A percentile compares a stretch with the other conserved stretches of the same genome.
Conservation (phyloP, 2,329 filamentous ascomycete species). For the Xylariaceae sp. region DNA sequence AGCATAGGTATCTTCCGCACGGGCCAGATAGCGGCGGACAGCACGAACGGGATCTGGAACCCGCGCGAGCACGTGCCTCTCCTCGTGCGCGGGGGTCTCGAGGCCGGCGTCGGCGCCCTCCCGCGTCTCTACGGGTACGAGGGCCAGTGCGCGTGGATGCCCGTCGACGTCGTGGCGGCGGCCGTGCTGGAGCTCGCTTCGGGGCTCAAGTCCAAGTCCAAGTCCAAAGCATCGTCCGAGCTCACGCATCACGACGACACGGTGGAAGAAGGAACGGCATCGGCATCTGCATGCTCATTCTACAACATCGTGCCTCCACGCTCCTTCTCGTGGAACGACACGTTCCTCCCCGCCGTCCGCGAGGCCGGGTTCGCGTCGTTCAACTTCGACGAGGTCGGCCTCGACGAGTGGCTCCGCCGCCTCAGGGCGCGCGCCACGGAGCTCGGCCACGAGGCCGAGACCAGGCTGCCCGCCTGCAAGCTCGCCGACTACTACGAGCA, state of each 20-base stretch:
- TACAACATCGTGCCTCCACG: conserved; percentile 26
- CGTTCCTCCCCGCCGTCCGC: conserved; percentile 27
- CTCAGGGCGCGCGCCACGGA: conserved; percentile 23
- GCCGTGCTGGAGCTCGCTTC: conserved; percentile 21
- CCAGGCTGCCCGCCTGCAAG: conserved; percentile 22
- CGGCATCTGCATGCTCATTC: too few species aligned
- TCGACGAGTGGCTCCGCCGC: conserved; percentile 31
- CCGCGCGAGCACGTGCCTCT: conserved; percentile 26
- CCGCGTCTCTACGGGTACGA: conserved; percentile 22
- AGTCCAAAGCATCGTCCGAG: too few species aligned
- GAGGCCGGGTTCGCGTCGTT: conserved; percentile 29
- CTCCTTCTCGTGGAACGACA: conserved; percentile 32
- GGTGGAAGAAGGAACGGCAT: too few species aligned
- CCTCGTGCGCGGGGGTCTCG: conserved; percentile 20
- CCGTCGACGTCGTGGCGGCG: conserved; percentile 29
- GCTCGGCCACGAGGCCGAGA: conserved; percentile 22
- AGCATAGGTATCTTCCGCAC: conserved; percentile 32
- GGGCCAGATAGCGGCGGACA: conserved; percentile 34
- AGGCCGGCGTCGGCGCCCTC: conserved; percentile 18
- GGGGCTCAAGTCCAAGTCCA: too few species aligned
- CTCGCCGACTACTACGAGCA: conserved; percentile 24
- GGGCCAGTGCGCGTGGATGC: conserved; percentile 29
- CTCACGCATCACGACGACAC: too few species aligned
- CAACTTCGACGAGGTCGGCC: conserved; percentile 31
- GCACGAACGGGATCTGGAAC: conserved; percentile 26